Percentiles rank a stretch among this genome's conserved stretches.
These are phyloP conservation scores for Monilinia fructicola DNA, from an alignment of 2,329 filamentous ascomycete species.

Conservation along the genomic window DNA sequence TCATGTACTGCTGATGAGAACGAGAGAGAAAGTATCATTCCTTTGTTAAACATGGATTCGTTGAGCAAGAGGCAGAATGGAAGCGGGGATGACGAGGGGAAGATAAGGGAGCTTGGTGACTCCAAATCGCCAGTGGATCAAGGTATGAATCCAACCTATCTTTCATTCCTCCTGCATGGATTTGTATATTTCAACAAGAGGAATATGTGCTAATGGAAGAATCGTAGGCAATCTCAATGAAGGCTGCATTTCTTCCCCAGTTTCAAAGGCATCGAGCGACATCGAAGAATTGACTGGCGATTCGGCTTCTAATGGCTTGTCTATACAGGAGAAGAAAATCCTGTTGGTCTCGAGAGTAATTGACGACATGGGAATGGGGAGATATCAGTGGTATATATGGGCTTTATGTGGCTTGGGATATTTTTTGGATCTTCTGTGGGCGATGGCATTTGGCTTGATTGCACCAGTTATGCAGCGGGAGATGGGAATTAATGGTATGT, in stretches of 20 bases:
- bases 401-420: slow-evolving; percentile 36
- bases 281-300: neutral
- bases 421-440: slow-evolving; percentile 36
- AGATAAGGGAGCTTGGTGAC: neutral
- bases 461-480: slow-evolving; percentile 31
- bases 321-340: slow-evolving; percentile 28
- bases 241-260: neutral
- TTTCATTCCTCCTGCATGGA: neutral
- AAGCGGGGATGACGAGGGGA: neutral
- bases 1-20: neutral
- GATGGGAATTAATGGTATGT: slow-evolving; percentile 29
- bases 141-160: neutral
- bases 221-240: neutral
- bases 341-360: slow-evolving; percentile 29
- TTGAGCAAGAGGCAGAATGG: neutral
- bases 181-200: neutral
- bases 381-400: slow-evolving; percentile 38
- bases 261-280: neutral
- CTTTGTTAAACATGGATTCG: slow-evolving; percentile 18
- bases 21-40: slow-evolving; percentile 17
- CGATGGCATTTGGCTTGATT: slow-evolving; percentile 34
- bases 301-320: slow-evolving; percentile 5
- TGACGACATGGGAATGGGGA: slow-evolving; percentile 33
- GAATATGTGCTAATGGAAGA: neutral
- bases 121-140: neutral